A percentile compares a stretch with the other conserved stretches of the same genome.
Conservation (phyloP, 2,329 filamentous ascomycete species). For the Zelopaecilomyces penicillatus region DNA sequence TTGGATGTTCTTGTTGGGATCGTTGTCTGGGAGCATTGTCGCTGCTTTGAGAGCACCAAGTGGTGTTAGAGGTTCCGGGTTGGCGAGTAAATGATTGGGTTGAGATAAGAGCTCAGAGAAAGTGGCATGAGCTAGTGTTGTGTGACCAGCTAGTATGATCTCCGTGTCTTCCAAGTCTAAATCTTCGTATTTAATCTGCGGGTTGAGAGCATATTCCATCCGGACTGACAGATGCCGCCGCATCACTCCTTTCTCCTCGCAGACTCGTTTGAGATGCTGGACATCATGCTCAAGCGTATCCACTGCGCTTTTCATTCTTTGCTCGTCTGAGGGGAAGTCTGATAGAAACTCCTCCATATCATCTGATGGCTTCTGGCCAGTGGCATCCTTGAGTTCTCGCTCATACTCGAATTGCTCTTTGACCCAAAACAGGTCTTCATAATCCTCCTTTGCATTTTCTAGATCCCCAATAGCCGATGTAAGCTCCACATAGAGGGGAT, state of each 20-base stretch:
- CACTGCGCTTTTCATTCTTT: slow-evolving; percentile 25
- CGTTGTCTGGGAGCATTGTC: slow-evolving; percentile 25
- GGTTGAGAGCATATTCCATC: slow-evolving; percentile 32
- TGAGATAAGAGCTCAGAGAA: slow-evolving; percentile 42
- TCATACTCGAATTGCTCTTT: slow-evolving; percentile 31
- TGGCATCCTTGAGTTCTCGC: slow-evolving; percentile 22
- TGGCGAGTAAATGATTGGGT: slow-evolving; percentile 35
- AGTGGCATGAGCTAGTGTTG: slow-evolving; percentile 28
- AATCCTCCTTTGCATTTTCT: slow-evolving; percentile 39
- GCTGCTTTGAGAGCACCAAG: slow-evolving; percentile 32
- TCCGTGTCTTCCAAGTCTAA: slow-evolving; percentile 29
- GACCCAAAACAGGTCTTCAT: slow-evolving; percentile 33
- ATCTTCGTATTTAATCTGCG: slow-evolving; percentile 29
- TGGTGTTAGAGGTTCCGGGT: slow-evolving; percentile 30
- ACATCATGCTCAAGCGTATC: slow-evolving; percentile 25
- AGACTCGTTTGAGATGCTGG: slow-evolving; percentile 27
- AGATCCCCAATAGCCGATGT: slow-evolving; percentile 35
- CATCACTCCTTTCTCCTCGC: slow-evolving; percentile 33
- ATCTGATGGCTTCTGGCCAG: slow-evolving; percentile 20
- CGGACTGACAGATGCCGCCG: slow-evolving; percentile 31
- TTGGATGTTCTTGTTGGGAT: slow-evolving; percentile 25
- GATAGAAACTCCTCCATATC: slow-evolving; percentile 38
- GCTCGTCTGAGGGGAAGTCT: slow-evolving; percentile 31
- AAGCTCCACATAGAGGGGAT: slow-evolving; percentile 39
- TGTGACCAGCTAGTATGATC: slow-evolving; percentile 14